Base-by-base conservation (phyloP, 2,329 filamentous ascomycete genomes). In the Aplosporella prunicola region DNA sequence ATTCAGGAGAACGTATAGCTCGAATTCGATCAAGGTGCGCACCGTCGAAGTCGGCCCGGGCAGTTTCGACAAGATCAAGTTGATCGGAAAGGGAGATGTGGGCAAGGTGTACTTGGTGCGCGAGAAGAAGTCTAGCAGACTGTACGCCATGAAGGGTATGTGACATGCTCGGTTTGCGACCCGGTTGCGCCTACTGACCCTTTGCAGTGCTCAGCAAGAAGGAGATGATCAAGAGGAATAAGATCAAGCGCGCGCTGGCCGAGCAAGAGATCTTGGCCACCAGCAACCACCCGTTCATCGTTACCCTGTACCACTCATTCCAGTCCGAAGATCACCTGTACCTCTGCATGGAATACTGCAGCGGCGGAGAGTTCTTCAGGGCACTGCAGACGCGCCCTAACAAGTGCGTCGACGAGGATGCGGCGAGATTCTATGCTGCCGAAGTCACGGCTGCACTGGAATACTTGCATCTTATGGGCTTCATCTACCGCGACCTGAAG, bases 191-290 rank as follows among this genome's bases (percentile, higher is more conserved):
- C 14, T 35, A 30, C 57, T 64, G 46, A 63, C 47, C 33, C 20
- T 35, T 36, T 31, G 11, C 56, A 96, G 91, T 98, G 5, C 60
- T 98, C 62, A 96, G 88, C 72, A 98, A 98, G 66, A 95, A 96
- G 70, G 91, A 98, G 63, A 98, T 98, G 91, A 98, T 98, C 64
- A 98, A 98, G 69, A 82, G 91, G 41, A 98, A 98, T 71, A 98
- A 98, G 74, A 98, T 98, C 67, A 98, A 98, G 74, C 79, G 91
- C 56, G 91, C 91, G 10, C 71, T 98, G 49, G 91, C 91, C 24
- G 91, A 98, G 64, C 91, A 96, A 59, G 91, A 98, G 62, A 98
- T 98, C 47, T 69, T 98, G 37, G 91, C 91, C 7, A 98, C 91
- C 27, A 96, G 89, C 69, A 98, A 98, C 52, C 91, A 98, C 54